A percentile compares a stretch with the other conserved stretches of the same genome.
Conservation (phyloP, 2,329 filamentous ascomycete genomes). For the Stemphylium beticola region DNA sequence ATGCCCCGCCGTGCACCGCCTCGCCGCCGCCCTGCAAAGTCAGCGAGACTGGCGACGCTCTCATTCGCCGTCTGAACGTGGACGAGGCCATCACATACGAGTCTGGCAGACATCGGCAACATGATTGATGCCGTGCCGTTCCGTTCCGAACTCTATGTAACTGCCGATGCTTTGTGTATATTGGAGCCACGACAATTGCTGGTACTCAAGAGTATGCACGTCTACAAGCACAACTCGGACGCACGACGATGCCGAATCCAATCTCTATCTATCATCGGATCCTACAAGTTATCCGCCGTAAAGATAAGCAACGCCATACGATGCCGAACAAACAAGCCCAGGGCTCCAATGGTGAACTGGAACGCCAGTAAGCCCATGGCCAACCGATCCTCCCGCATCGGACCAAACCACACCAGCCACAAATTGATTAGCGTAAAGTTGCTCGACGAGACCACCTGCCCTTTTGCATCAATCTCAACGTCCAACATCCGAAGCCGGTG, state of each 20-base stretch:
- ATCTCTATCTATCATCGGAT: not conserved
- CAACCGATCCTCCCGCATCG: conserved; percentile 83
- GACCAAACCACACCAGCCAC: conserved; percentile 95
- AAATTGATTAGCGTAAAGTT: conserved; percentile 95
- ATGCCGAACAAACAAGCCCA: conserved; percentile 86
- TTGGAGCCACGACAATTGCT: not conserved
- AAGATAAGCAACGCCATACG: conserved; percentile 86
- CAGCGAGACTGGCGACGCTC: conserved; percentile 20
- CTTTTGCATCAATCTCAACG: conserved; percentile 70
- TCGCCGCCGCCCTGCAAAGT: conserved; percentile 6
- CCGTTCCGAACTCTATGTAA: not conserved
- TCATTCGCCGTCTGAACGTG: conserved; percentile 21
- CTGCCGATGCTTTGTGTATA: not conserved
- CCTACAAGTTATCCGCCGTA: conserved; percentile 76
- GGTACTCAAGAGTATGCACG: not conserved
- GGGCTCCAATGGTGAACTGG: conserved; percentile 76
- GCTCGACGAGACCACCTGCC: conserved; percentile 76
- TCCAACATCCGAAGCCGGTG: conserved; percentile 71
- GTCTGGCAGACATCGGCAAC: not conserved
- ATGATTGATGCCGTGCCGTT: not conserved
- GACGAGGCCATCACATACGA: not conserved
- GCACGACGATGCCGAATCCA: not conserved
- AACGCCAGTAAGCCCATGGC: conserved; percentile 80
- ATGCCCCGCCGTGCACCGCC: conserved; percentile 7
- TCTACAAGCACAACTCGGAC: not conserved